A percentile compares a stretch with the other conserved stretches of the same genome.
These are phyloP conservation scores for Waitea zeae DNA, from an alignment of 1,284 basidiomycete genomes.

Conservation along the genomic window DNA sequence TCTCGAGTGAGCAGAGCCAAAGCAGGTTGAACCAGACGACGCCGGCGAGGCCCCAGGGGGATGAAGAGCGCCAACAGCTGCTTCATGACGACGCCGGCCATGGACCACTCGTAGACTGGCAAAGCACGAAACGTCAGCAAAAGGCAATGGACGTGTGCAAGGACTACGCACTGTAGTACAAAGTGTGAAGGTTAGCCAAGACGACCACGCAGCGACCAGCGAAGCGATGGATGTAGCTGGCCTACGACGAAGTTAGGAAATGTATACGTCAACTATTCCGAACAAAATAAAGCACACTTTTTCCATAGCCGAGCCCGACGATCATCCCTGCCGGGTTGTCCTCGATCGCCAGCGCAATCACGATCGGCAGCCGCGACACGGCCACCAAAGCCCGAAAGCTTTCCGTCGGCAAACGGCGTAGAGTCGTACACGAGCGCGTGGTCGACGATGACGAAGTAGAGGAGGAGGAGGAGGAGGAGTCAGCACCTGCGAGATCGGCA, in stretches of 20 bases:
- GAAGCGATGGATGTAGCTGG: slow-evolving; percentile 69
- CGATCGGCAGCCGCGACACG: slow-evolving; percentile 52
- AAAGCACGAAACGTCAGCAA: too few relatives aligned
- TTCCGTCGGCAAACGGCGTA: slow-evolving; percentile 32
- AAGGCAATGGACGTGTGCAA: slow-evolving; percentile 2
- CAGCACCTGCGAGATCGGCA: slow-evolving; percentile 29
- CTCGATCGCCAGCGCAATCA: slow-evolving; percentile 56
- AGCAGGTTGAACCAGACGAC: slow-evolving; percentile 34
- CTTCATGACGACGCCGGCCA: slow-evolving; percentile 20
- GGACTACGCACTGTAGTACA: slow-evolving; percentile 26
- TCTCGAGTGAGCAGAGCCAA: slow-evolving; percentile 29
- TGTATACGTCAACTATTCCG: too few relatives aligned
- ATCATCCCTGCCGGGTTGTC: slow-evolving; percentile 30
- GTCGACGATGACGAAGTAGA: slow-evolving; percentile 29
- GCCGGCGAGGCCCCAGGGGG: slow-evolving; percentile 32
- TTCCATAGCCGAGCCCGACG: slow-evolving; percentile 38
- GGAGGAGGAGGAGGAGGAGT: slow-evolving; percentile 25
- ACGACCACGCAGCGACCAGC: slow-evolving; percentile 48
- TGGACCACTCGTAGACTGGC: slow-evolving; percentile 46
- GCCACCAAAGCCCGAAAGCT: slow-evolving; percentile 45
- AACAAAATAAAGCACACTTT: slow-evolving; percentile 9
- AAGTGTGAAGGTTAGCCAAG: slow-evolving; percentile 44
- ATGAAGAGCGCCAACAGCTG: slow-evolving; percentile 16
- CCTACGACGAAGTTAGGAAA: slow-evolving; percentile 19
- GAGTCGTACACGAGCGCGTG: slow-evolving; percentile 33